These are phyloP conservation scores for Mariannaea elegans DNA, from an alignment of 2,329 filamentous ascomycete genomes.

Conservation along the genomic window DNA sequence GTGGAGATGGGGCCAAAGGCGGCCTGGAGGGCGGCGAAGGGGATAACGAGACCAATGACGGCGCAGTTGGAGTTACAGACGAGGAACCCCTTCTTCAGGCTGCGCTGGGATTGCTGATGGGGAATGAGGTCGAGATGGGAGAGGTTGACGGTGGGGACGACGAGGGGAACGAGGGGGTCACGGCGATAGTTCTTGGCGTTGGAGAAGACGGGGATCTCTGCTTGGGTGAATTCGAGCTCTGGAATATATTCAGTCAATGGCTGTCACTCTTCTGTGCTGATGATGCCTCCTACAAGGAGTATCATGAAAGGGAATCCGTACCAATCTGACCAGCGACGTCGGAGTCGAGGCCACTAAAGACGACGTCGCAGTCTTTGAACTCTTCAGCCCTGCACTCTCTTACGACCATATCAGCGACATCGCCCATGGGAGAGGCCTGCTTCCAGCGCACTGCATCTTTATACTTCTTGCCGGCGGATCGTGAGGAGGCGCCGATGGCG, in stretches of 20 bases:
- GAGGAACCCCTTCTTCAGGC: constrained; percentile 84
- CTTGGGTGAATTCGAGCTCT: constrained; percentile 92
- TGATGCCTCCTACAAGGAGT: background rate
- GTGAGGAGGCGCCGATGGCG: constrained; percentile 87
- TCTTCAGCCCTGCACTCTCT: constrained; percentile 84
- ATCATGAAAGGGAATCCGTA: constrained; percentile 47
- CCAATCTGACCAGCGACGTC: constrained; percentile 93
- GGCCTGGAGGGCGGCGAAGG: constrained; percentile 88
- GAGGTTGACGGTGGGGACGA: constrained; percentile 95
- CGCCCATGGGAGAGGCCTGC: constrained; percentile 84
- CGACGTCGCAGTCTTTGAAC: constrained; percentile 89
- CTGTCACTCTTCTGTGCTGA: background rate
- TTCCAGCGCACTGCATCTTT: constrained; percentile 96
- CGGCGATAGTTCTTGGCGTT: constrained; percentile 98
- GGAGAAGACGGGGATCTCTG: constrained; percentile 91
- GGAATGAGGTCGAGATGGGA: constrained; percentile 86
- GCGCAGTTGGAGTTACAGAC: constrained; percentile 99
- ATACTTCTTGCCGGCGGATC: constrained; percentile 93
- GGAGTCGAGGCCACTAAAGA: constrained; percentile 92
- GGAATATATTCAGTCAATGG: constrained; percentile 17
- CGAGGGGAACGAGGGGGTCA: constrained; percentile 88
- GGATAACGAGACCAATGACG: constrained; percentile 94
- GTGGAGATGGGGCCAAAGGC: constrained; percentile 84
- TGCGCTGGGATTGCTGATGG: constrained; percentile 80
- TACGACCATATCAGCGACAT: constrained; percentile 82